Base-by-base conservation (phyloP, 768 basidiomycete species). In the Polyporus arcularius region DNA sequence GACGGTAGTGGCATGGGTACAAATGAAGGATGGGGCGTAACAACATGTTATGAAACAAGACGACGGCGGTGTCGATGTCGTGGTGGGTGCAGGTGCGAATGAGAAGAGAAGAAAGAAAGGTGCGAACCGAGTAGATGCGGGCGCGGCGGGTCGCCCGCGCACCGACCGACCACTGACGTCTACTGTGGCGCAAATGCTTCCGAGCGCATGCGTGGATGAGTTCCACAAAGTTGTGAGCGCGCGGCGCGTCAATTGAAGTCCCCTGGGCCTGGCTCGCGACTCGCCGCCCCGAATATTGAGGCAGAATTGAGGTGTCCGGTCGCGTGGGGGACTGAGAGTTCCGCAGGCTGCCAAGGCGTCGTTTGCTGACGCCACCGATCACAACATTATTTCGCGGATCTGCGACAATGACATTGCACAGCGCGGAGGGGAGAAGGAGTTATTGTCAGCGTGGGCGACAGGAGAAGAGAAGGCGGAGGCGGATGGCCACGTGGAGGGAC, bases 321-420 rank as follows among this genome's bases (percentile, higher is more conserved):
- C 43, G 43, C 43, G 43, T 6, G 35, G 6, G 11, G 7, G 6
- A 35, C 7, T 30, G n/a, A 30, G 50, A 1, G 5, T 31, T 32
- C 31, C 30, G 31, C 11, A 18, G 50, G 18, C 18, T 50, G 21
- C 51, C 16, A 39, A 52, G n/a, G 52, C 32, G 52, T n/a, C 11
- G 4, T 11, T 46, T 10, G 28, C 30, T 14, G n/a, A 18, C 45
- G 42, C 54, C 43, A 43, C 12, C 15, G 60, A 58, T 66, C 60
- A 83, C 49, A 84, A 71, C 81, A 83, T 79, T 54, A 83, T 79
- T 57, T 78, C 74, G 55, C 82, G 81, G 64, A 84, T 83, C 83
- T 84, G 42, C 26, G 18, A 15, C 14, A 28, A 48, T 48, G 21
- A 7, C 26, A 48, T 48, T 28, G 46, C 46, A 43, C 9, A 26